Evolutionary conservation across 441 rosid species (phyloP).

Genomic region (Pelargonium hybrid): DNA sequence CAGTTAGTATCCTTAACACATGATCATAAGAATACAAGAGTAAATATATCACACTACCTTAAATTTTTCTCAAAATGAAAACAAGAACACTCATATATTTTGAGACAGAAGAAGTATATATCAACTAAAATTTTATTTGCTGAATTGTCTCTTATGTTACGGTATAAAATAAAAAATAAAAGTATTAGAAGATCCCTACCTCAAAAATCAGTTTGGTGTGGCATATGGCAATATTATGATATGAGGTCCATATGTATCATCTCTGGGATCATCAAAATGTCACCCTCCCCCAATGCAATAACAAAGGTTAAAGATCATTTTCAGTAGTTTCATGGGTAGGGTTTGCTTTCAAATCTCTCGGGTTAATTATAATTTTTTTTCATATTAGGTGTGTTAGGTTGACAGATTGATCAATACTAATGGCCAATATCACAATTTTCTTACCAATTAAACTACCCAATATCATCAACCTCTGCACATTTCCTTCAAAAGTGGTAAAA

Average conservation of each 20-base stretch:
- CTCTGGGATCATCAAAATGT: not conserved
- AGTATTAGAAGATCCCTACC: no score
- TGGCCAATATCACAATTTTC: not conserved
- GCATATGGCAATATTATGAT: no score
- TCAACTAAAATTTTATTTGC: no score
- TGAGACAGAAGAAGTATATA: no score
- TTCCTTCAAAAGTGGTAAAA: not conserved
- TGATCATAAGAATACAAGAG: no score
- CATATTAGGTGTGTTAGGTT: constrained; percentile 34
- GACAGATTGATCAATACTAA: constrained; percentile 14
- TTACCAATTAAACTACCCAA: constrained; percentile 15
- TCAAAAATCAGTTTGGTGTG: no score
- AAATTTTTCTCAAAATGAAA: no score
- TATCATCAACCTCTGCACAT: constrained; percentile 13
- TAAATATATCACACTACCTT: no score
- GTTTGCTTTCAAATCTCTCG: not conserved
- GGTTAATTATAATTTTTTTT: constrained; percentile 5
- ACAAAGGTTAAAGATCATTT: constrained; percentile 10
- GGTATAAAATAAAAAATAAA: no score
- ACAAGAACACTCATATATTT: no score
- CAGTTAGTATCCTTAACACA: no score
- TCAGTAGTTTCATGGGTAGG: constrained; percentile 13
- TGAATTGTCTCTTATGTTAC: no score
- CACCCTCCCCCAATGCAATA: not conserved
- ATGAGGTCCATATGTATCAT: not conserved